Base-by-base conservation (phyloP, 352 stramenopile genomes). In the Phytophthora palmivora region DNA sequence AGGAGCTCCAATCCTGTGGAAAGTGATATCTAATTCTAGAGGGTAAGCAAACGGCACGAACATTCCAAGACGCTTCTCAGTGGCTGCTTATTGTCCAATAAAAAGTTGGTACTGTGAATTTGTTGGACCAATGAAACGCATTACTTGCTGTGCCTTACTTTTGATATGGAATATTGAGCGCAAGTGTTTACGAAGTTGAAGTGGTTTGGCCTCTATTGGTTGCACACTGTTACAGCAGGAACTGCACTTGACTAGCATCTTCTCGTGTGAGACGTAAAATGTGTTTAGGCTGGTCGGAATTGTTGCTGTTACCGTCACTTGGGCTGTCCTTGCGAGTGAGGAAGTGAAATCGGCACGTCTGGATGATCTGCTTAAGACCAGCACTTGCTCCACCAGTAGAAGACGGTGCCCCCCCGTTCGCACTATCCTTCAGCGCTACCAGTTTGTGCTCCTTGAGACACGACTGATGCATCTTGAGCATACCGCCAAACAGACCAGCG, bases 381-480 rank as follows among this genome's bases (percentile, higher is more conserved):
- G 67, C 79, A 54, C 82, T 91, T 0, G 82, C 78, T 8, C 86
- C 77, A 2, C 82, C 73, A 39, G 77, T 91, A 0, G 79, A 80
- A 2, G 70, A 72, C 15, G 84, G 76, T 12, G 85, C 81, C 0
- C 62, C 41, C 3, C 62, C 62, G 32, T 70, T 82, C 0, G 50
- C 71, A 38, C 63, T 54, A 37, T 57, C 59, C 37, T 77, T 83
- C 6, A 93, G 33, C 8, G 85, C 69, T 19, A 76, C 60, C 6
- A 95, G 62, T 58, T 91, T 91, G 69, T 93, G 79, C 46, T 95
- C 84, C 42, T 92, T 92, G 21, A 95, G 73, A 61, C 87, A 95
- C 15, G 85, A 91, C 56, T 95, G 87, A 39, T 95, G 87, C 72
- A 95, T 91, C 73, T 93, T 93, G 43, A 95, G 74, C 79, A 95